Base-by-base conservation (phyloP, 78 protist genomes). In the Speleostelium caveatum region DNA sequence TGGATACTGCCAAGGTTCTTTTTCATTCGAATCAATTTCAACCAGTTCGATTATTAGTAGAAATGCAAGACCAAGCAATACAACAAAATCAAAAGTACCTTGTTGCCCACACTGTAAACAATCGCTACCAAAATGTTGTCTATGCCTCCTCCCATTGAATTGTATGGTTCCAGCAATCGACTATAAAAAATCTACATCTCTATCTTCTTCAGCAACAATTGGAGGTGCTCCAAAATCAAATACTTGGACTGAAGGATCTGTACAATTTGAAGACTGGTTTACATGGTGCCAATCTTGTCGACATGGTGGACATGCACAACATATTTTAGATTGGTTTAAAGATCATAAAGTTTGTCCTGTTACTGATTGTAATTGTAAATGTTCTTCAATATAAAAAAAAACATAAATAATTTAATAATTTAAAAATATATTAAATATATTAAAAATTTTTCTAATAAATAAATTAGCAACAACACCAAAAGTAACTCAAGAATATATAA, bases 241-340 rank as follows among this genome's bases (percentile, higher is more conserved):
- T 2, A 33, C 36, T 56, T 90, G 88, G 94, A 42, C 76, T n/a
- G 60, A 33, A 5, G 91, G 91, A 41, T 59, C 91, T 0, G 91
- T 72, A 39, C 39, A 68, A 14, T 90, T 94, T 22, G 94, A 85
- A 32, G 77, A 58, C 22, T 96, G 98, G 98, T 94, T 93, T 39
- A 86, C 95, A 7, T 96, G 98, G 98, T 96, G 98, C 62, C 98
- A 95, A 76, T 39, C 88, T 7, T 96, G 98, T 71, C 61, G 95
- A 17, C 98, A 97, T 67, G 97, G 98, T 19, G 98, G 98, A 26
- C 98, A 97, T 73, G 90, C 87, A 2, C 66, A 51, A 17, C 97
- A 96, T 71, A 30, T 97, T 42, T 36, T 62, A 30, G 96, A 93
- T 49, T 97, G 98, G 98, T 97, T 97, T 63, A 56, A 39, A 24